Evolutionary conservation across 768 basidiomycete genomes (phyloP), one percentile per base, ranked within the genome.

Genomic region (Myochromella boudieri): DNA sequence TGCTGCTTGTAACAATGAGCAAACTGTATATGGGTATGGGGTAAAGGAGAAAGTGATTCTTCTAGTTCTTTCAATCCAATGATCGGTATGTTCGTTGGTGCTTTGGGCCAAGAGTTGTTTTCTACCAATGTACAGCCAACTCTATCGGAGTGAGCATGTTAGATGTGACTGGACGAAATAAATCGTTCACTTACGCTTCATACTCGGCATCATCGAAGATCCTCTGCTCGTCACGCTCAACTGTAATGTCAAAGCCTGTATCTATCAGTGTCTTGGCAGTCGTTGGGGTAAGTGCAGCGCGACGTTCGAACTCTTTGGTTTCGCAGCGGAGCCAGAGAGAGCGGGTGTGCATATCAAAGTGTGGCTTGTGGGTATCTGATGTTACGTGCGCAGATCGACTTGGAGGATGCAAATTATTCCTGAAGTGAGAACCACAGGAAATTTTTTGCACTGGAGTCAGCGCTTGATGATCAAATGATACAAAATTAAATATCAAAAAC

Each of bases 1-100:
- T 99, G 97, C 33, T 81, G 71, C 70, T 99, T 99, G 80, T 91
- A 98, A 68, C 95, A 97, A 65, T 98, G 97, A 3, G 94, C 95
- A 58, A 98, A 99, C 59, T 97, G 93, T 61, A 99, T 93, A 68
- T 99, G 97, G 2, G 90, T 92, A 68, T 99, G 97, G 6, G 81
- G 83, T 14, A 99, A 72, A 17, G 95, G 88, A 26, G 84, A 83
- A 37, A 80, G 76, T 32, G 92, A 95, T 44, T 71, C 81, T 18
- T 87, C 83, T n/a, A 98, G 82, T 62, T 98, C 97, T 74, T 99
- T 99, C 65, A 99, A 77, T 4, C 97, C 97, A 58, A 97, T 85
- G 67, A 99, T 95, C 33, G 88, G 86, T 26, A 83, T 68, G 33
- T 80, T 66, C 18, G 65, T 66, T 0, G 93, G 91, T 0, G 95